A percentile compares a stretch with the other conserved stretches of the same genome.
phyloP scores from a whole-genome alignment of 202 grass and related monocot species.

The Panicum virgatum region DNA sequence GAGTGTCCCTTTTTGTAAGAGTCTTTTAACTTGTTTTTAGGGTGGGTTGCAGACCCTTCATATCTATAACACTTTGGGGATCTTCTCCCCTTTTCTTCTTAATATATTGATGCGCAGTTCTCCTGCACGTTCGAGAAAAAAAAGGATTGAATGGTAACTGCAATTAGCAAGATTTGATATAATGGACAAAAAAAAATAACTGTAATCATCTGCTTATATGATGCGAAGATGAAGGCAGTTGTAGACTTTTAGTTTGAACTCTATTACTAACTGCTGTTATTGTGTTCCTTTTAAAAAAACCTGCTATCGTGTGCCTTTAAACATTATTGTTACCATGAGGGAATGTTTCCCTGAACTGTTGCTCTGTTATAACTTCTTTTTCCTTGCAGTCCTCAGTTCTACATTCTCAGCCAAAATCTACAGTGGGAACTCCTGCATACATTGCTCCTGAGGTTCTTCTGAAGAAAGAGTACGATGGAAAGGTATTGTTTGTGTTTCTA shows the following conservation, averaged over 20 bases:
- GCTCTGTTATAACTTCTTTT: neutral
- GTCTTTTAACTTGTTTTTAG: no score
- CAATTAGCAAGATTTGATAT: neutral
- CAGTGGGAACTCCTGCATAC: conserved; percentile 91
- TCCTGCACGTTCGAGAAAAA: no score
- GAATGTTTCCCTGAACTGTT: neutral
- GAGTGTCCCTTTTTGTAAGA: no score
- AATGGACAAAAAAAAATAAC: neutral
- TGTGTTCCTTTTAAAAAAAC: neutral
- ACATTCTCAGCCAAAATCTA: conserved; percentile 96
- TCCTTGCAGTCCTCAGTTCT: conserved; percentile 81
- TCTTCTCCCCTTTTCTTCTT: no score
- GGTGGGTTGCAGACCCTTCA: no score
- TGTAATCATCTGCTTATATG: neutral
- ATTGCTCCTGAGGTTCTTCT: conserved; percentile 98
- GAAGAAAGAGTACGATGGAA: conserved; percentile 98
- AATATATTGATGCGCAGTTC: no score
- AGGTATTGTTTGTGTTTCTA: conserved; percentile 48
- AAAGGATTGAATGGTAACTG: neutral
- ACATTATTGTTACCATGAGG: neutral
- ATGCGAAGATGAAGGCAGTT: neutral
- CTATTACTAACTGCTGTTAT: neutral
- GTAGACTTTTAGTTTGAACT: neutral
- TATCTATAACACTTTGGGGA: no score
- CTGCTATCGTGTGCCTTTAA: neutral